Evolutionary conservation across 106 monocot genomes (phyloP).

Genomic region (Narthecium ossifragum): DNA sequence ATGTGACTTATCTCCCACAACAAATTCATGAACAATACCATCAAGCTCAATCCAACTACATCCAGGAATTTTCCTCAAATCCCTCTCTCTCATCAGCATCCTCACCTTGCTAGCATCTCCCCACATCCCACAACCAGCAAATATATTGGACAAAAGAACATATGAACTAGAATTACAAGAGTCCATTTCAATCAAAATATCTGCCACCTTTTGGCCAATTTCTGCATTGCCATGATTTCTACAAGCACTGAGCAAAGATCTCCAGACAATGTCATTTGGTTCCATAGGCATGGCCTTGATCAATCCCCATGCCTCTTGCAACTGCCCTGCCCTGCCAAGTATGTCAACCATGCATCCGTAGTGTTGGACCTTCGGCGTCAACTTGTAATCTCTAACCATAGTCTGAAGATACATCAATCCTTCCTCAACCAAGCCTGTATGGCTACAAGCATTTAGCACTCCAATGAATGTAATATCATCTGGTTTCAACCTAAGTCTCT

Average conservation of each 20-base stretch:
- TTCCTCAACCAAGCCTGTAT: constrained; percentile 46
- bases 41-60: constrained; percentile 67
- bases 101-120: constrained; percentile 29
- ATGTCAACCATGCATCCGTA: constrained; percentile 72
- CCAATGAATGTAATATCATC: constrained; percentile 60
- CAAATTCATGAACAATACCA: constrained; percentile 52
- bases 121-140: constrained; percentile 45
- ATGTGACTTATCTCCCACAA: constrained; percentile 36
- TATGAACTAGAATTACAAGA: constrained; percentile 23
- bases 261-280: constrained; percentile 48
- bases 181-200: constrained; percentile 12
- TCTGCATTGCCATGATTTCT: constrained; percentile 30
- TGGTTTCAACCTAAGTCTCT: constrained; percentile 14
- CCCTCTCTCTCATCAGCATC: constrained; percentile 30
- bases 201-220: constrained; percentile 20
- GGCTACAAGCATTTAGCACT: constrained; percentile 57
- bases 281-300: constrained; percentile 39
- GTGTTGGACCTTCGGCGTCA: constrained; percentile 49
- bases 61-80: constrained; percentile 42
- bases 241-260: constrained; percentile 51
- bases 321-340: constrained; percentile 35
- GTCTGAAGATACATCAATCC: constrained; percentile 35
- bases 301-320: constrained; percentile 47
- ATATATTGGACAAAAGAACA: constrained; percentile 41
- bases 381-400: constrained; percentile 24